Evolutionary conservation across 2,329 filamentous ascomycete species (phyloP).

Genomic region (Stachybotrys echinatus): DNA sequence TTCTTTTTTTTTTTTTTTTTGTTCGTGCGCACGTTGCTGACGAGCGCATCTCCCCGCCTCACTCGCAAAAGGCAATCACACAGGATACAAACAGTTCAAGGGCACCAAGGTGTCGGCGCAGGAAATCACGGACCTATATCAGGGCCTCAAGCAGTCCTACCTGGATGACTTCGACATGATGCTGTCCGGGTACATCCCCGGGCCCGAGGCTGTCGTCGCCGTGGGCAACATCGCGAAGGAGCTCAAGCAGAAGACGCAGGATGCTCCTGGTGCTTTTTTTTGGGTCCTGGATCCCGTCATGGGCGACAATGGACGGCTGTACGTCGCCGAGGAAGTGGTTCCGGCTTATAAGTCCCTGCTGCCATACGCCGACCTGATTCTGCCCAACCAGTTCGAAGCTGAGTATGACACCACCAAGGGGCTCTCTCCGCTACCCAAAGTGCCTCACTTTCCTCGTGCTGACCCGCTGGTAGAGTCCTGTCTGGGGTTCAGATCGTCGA

Average conservation of each 20-base stretch:
- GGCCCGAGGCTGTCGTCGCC: slow-evolving; percentile 74
- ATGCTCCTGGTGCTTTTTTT: slow-evolving; percentile 74
- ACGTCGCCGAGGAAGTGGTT: slow-evolving; percentile 87
- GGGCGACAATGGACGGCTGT: slow-evolving; percentile 90
- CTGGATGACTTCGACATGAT: slow-evolving; percentile 91
- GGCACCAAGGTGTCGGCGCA: slow-evolving; percentile 76
- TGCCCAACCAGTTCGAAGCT: slow-evolving; percentile 96
- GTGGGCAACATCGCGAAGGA: slow-evolving; percentile 82
- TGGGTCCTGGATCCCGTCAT: slow-evolving; percentile 98
- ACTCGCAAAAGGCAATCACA: slow-evolving; percentile 74
- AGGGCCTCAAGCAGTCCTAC: slow-evolving; percentile 75
- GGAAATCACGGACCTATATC: slow-evolving; percentile 80
- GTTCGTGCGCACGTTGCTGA: too few species aligned
- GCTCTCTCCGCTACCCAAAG: not conserved
- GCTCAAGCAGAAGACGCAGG: slow-evolving; percentile 60
- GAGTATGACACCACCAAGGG: slow-evolving; percentile 56
- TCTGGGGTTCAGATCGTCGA: slow-evolving; percentile 80
- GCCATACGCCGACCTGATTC: slow-evolving; percentile 77
- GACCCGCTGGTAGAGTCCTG: slow-evolving; percentile 55
- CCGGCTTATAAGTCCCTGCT: slow-evolving; percentile 82
- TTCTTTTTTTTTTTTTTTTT: too few species aligned
- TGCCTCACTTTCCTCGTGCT: not conserved
- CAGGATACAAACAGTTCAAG: slow-evolving; percentile 83
- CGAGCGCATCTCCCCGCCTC: too few species aligned
- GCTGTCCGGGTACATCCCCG: slow-evolving; percentile 91